Conservation (phyloP, 345 rosid species). For the Eucalyptus caleyi region DNA sequence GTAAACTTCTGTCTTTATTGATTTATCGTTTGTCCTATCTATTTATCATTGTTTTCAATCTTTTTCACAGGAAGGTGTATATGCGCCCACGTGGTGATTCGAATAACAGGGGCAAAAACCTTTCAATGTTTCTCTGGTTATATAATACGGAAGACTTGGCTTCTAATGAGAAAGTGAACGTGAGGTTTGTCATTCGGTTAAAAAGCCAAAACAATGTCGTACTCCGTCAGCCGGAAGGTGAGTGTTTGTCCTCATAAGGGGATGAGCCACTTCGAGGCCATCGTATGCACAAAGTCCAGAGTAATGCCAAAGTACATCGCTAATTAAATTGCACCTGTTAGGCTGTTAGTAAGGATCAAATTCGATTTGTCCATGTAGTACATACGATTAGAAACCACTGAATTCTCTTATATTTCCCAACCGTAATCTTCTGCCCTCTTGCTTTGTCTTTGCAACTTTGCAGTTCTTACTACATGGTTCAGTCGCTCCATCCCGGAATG, state of each 20-base stretch:
- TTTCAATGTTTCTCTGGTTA: not conserved
- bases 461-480: not conserved
- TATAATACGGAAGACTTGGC: rapidly evolving
- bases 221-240: not conserved
- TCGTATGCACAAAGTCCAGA: not conserved
- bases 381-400: rapidly evolving
- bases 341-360: not conserved
- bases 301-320: not conserved
- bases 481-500: rapidly evolving
- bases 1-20: not conserved
- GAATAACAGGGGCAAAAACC: not conserved
- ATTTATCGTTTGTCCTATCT: not conserved
- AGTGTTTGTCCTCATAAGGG: not conserved
- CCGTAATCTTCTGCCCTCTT: not conserved
- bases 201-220: not conserved
- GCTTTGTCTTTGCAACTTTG: not conserved
- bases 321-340: not conserved
- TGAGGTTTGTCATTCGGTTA: not conserved
- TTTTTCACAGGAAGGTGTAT: not conserved
- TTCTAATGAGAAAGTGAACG: not conserved
- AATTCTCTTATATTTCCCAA: not conserved
- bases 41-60: not conserved
- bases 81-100: not conserved
- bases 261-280: not conserved
- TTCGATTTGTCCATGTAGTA: not conserved